Conservation (phyloP, 2,329 filamentous ascomycete genomes). For the Hymenoscyphus fructigenus region DNA sequence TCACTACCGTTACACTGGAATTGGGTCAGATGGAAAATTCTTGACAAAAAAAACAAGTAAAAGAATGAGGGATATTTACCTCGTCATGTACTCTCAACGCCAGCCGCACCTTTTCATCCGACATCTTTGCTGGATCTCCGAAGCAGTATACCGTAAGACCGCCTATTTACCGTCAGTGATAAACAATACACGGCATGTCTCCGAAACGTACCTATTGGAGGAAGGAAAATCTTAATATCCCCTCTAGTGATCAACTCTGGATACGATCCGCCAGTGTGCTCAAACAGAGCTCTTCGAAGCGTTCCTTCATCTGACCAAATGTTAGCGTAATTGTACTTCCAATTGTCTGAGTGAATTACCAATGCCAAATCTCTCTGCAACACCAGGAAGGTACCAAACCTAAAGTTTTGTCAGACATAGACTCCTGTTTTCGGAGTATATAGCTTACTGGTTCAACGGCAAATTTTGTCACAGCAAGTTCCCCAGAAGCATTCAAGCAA, state of each 20-base stretch:
- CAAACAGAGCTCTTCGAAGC: conserved; percentile 83
- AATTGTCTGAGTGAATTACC: conserved; percentile 19
- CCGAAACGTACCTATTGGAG: conserved; percentile 87
- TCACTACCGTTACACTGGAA: conserved; percentile 86
- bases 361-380: conserved; percentile 91
- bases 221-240: conserved; percentile 93
- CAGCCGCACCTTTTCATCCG: conserved; percentile 75
- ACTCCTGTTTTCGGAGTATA: conserved; percentile 37
- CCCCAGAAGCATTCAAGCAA: conserved; percentile 78
- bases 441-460: conserved; percentile 85
- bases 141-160: conserved; percentile 97
- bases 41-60: not conserved
- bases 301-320: conserved; percentile 82
- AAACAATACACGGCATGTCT: conserved; percentile 64
- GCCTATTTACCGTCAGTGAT: conserved; percentile 24
- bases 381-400: conserved; percentile 82
- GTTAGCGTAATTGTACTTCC: conserved; percentile 53
- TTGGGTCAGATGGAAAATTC: conserved; percentile 25
- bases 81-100: conserved; percentile 81
- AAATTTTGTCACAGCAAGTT: conserved; percentile 92
- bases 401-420: conserved; percentile 54
- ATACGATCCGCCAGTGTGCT: conserved; percentile 93
- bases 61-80: conserved; percentile 26
- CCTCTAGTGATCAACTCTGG: conserved; percentile 92
- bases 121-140: conserved; percentile 91